Percentiles rank a stretch among this genome's conserved stretches.
Evolutionary conservation across 2,329 filamentous ascomycete genomes (phyloP).

Genomic region (Fusarium mangiferae): DNA sequence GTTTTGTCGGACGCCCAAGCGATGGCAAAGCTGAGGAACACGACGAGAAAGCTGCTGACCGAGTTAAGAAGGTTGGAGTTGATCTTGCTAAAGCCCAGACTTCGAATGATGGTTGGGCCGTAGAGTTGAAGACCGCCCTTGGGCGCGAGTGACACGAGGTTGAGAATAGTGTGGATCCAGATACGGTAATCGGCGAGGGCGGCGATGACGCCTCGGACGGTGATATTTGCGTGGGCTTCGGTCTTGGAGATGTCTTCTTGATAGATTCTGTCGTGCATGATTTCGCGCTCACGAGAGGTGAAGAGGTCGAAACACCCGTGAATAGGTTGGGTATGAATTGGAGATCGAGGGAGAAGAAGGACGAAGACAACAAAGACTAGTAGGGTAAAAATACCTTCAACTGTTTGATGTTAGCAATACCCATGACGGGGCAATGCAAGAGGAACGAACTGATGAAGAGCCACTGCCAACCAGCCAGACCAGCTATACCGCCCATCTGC

Average conservation of each 20-base stretch:
- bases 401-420: background rate
- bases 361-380: conserved; percentile 29
- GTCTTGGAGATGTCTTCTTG: conserved; percentile 38
- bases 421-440: rapidly evolving
- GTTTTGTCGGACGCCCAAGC: conserved; percentile 35
- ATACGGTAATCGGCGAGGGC: conserved; percentile 26
- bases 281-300: conserved; percentile 17
- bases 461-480: conserved; percentile 35
- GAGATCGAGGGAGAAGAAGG: conserved; percentile 27
- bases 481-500: conserved; percentile 30
- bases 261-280: conserved; percentile 30
- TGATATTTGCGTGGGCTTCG: conserved; percentile 16
- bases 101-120: conserved; percentile 34
- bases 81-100: conserved; percentile 38
- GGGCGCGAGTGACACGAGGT: conserved; percentile 35
- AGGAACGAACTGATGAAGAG: conserved; percentile 21
- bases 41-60: conserved; percentile 30
- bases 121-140: conserved; percentile 43
- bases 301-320: conserved; percentile 35
- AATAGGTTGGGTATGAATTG: conserved; percentile 24
- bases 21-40: conserved; percentile 29
- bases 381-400: conserved; percentile 35
- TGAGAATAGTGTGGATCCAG: conserved; percentile 36
- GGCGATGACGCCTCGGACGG: background rate
- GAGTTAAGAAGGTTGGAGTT: conserved; percentile 39